A percentile compares a stretch with the other conserved stretches of the same genome.
These are phyloP conservation scores for Backusella mclennaniae DNA, from an alignment of 192 early-diverging fungal species.

Conservation along the genomic window DNA sequence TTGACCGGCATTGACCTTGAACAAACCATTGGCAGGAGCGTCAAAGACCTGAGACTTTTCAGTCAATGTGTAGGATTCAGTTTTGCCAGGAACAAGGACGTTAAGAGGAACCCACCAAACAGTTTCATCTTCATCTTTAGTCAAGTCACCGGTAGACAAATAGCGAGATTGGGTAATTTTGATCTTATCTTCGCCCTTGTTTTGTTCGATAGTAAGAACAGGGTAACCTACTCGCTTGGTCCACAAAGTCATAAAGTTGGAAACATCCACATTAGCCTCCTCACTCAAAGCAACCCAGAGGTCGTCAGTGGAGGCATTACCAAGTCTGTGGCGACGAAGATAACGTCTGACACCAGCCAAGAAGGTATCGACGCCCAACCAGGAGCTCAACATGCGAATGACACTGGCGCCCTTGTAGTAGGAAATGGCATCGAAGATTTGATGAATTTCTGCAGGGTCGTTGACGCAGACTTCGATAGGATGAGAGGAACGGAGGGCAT, in stretches of 20 bases:
- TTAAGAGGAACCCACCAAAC: slow-evolving; percentile 87
- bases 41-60: slow-evolving; percentile 47
- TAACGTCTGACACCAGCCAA: slow-evolving; percentile 72
- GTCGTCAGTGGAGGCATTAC: slow-evolving; percentile 85
- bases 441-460: slow-evolving; percentile 82
- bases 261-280: slow-evolving; percentile 79
- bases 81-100: slow-evolving; percentile 41
- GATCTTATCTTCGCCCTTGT: slow-evolving; percentile 46
- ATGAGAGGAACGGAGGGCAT: slow-evolving; percentile 84
- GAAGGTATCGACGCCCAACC: slow-evolving; percentile 67
- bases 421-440: slow-evolving; percentile 95
- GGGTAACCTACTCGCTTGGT: slow-evolving; percentile 87
- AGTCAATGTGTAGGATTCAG: slow-evolving; percentile 31
- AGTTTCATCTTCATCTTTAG: slow-evolving; percentile 72
- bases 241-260: slow-evolving; percentile 85
- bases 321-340: slow-evolving; percentile 79
- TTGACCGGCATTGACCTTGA: slow-evolving; percentile 83
- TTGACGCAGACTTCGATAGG: slow-evolving; percentile 90
- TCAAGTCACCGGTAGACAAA: slow-evolving; percentile 78
- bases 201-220: slow-evolving; percentile 69
- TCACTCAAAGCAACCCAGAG: slow-evolving; percentile 84
- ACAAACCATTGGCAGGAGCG: slow-evolving; percentile 49
- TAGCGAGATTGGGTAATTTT: slow-evolving; percentile 80
- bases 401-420: slow-evolving; percentile 91
- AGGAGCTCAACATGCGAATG: slow-evolving; percentile 90